Evolutionary conservation across 805 yeast species (phyloP), one percentile per base, ranked within the genome.

Genomic region (Metschnikowia corniflorae): DNA sequence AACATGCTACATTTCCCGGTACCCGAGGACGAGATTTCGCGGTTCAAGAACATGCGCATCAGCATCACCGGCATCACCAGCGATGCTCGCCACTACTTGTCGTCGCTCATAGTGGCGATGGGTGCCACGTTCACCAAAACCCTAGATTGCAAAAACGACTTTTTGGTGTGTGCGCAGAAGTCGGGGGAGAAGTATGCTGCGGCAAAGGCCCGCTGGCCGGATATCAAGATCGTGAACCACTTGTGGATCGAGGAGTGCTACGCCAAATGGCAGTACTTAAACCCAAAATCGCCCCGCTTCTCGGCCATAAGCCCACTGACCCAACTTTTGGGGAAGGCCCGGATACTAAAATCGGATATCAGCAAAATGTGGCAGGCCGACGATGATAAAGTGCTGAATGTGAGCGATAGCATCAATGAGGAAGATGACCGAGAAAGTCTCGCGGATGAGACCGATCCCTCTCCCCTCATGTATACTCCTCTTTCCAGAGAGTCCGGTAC

Each of bases 191-290:
- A 91, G 60, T 86, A 75, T 51, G 73, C 71, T 8, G 86, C 88
- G 13, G 94, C 93, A 0, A 54, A 65, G 23, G 37, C 42, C 6
- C 70, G 71, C 43, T 88, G 96, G 96, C 47, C 58, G 3, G 50
- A 49, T 23, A 55, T 86, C 16, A 69, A 70, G 20, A 66, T 82
- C 2, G 80, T 86, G 1, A 88, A 84, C 52, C 96, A 87, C 58
- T 53, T 80, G 10, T 91, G 98, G 98, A 60, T 91, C 10, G 97
- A 91, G 53, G 89, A 85, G 37, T 74, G 87, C 27, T 91, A 71
- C 42, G 47, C 60, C 8, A 58, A 70, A 30, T 84, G 93, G 89
- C 62, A 60, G 33, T 46, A 69, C 5, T 70, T 73, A 46, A 76
- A 78, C 25, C 70, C 58, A 4, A 49, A 61, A 0, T 51, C 57